Evolutionary conservation across 2,329 filamentous ascomycete species (phyloP).

Genomic region (Colletotrichum musicola): DNA sequence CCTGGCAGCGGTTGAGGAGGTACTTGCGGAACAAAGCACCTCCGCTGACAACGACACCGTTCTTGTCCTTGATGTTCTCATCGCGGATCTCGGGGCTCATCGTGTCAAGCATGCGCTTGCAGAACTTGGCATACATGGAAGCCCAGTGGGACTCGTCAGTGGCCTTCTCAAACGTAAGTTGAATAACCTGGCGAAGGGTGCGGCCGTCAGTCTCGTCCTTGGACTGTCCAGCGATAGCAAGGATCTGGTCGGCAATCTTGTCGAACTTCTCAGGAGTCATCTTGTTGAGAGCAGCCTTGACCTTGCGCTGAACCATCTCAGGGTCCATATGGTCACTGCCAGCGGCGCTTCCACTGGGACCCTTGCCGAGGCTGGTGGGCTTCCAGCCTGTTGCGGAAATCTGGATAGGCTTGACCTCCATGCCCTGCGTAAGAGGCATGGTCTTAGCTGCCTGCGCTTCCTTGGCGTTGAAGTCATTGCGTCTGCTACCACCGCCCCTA

Average conservation of each 20-base stretch:
- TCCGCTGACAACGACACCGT: constrained; percentile 87
- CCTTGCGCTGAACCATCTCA: constrained; percentile 96
- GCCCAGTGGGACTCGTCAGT: constrained; percentile 99
- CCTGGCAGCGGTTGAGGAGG: constrained; percentile 96
- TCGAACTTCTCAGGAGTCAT: constrained; percentile 99
- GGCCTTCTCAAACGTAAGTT: constrained; percentile 98
- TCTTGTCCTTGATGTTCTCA: constrained; percentile 93
- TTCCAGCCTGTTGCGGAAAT: constrained; percentile 88
- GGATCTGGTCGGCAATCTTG: constrained; percentile 92
- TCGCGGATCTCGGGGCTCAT: constrained; percentile 97
- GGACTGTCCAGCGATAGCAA: constrained; percentile 92
- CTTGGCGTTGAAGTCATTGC: constrained; percentile 66
- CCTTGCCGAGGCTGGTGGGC: constrained; percentile 75
- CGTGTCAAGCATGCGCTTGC: constrained; percentile 93
- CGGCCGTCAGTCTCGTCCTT: constrained; percentile 96
- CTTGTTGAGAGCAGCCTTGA: constrained; percentile 98
- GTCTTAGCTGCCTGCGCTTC: constrained; percentile 82
- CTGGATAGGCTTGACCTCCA: constrained; percentile 84
- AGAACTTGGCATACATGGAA: constrained; percentile 99
- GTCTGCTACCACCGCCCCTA: constrained; percentile 69
- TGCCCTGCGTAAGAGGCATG: constrained; percentile 90
- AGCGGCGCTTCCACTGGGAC: constrained; percentile 49
- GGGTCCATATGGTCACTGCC: constrained; percentile 78
- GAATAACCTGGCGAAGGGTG: constrained; percentile 96
- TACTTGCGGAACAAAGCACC: constrained; percentile 98